Base-by-base conservation (phyloP, 805 yeast species). In the Candida boidinii region DNA sequence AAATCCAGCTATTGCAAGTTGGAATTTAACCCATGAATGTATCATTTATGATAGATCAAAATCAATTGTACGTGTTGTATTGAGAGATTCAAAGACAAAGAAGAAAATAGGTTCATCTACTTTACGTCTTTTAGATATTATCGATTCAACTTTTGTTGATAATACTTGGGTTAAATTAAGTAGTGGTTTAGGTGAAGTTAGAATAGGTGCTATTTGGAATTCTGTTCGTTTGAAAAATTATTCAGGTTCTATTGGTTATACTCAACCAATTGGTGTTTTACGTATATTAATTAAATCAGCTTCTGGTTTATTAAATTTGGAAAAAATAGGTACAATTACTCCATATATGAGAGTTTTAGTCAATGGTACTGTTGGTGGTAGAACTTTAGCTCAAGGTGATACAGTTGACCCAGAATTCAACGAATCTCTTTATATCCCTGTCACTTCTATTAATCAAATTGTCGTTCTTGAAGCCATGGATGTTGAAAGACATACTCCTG, bases 231-330 rank as follows among this genome's bases (percentile, higher is more conserved):
- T 90, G 48, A 56, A 66, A 16, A 74, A 77, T 33, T 81, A 80
- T 13, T 58, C 76, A 25, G 84, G 86, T 39, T 60, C 83, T 16
- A 75, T 79, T 44, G 92, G 90, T 32, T 90, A 87, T 60, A 75
- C 86, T n/a, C 86, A 86, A 37, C 98, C 98, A 31, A 79, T 90
- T 52, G 98, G 99, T 53, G 90, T 82, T 22, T 69, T 88, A 5
- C 76, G 96, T 50, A 66, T 92, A 19, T 65, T 70, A 38, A 56
- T 92, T 39, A 73, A 71, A 43, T 70, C 69, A 39, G 96, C 94
- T 27, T 72, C 68, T 36, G 80, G 76, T 39, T 70, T 92, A 49
- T 72, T 81, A 38, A 90, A 92, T 57, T 68, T 88, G 58, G 96
- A 90, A 56, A 80, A 74, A 35, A 68, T 92, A 38, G 97, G 97